These are phyloP conservation scores for Ajuga chamaepitys DNA, from an alignment of 257 asterid genomes.

Conservation along the genomic window DNA sequence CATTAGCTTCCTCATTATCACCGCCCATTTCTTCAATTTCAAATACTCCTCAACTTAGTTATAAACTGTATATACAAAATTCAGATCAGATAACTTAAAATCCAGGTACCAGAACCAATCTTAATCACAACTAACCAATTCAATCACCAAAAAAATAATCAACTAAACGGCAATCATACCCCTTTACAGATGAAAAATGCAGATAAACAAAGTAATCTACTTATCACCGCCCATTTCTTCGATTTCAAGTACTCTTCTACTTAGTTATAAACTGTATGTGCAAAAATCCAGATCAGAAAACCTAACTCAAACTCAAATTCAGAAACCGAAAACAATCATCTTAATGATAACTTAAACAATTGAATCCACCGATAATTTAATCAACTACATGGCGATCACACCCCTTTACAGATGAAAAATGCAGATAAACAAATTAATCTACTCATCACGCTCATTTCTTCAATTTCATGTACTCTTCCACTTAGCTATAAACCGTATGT, in stretches of 20 bases:
- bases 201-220: not conserved
- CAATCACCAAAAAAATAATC: not conserved
- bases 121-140: not conserved
- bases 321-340: not conserved
- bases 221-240: conserved; percentile 47
- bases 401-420: not conserved
- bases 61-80: not conserved
- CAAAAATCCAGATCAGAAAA: conserved; percentile 15
- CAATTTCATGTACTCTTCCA: conserved; percentile 5
- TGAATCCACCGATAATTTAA: not conserved
- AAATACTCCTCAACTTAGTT: not conserved
- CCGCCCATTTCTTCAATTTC: conserved; percentile 41
- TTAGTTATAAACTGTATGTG: not conserved
- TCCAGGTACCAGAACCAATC: not conserved
- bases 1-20: conserved; percentile 46
- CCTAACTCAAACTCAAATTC: conserved; percentile 21
- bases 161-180: conserved; percentile 7
- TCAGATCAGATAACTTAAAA: conserved; percentile 23
- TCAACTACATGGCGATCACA: conserved; percentile 5
- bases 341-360: not conserved
- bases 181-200: not conserved
- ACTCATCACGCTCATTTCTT: conserved; percentile 41
- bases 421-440: not conserved
- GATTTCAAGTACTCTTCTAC: conserved; percentile 5
- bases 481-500: not conserved